These are phyloP conservation scores for Aspergillus haitiensis DNA, from an alignment of 495 filamentous ascomycete species.

Conservation along the genomic window DNA sequence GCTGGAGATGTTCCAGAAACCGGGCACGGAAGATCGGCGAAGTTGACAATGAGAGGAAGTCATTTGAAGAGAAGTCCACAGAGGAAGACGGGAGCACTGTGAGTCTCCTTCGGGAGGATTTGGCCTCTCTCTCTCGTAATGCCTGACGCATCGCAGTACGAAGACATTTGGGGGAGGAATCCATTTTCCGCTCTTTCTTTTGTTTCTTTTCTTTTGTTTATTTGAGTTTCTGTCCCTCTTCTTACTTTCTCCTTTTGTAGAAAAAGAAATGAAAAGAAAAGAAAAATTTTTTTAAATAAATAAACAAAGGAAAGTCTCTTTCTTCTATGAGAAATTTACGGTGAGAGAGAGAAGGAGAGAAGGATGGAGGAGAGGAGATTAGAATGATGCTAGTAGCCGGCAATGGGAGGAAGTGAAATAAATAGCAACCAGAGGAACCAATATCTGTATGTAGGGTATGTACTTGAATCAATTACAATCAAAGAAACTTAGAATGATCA, in stretches of 20 bases:
- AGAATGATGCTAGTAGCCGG: no score
- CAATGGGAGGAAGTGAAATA: no score
- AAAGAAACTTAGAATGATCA: neutral
- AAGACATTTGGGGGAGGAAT: conserved; percentile 28
- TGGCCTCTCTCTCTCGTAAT: conserved; percentile 42
- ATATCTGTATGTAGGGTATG: no score
- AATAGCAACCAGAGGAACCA: no score
- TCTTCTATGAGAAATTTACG: neutral
- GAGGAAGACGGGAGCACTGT: conserved; percentile 37
- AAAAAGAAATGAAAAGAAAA: neutral
- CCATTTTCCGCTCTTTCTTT: conserved; percentile 4
- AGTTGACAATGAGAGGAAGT: conserved; percentile 47
- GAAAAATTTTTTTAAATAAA: neutral
- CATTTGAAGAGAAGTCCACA: conserved; percentile 50
- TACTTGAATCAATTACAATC: neutral
- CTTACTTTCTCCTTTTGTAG: neutral
- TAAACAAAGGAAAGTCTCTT: neutral
- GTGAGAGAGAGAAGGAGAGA: no score
- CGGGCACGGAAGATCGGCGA: conserved; percentile 33
- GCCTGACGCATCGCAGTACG: conserved; percentile 38
- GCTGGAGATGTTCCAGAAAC: conserved; percentile 35
- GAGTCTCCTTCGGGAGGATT: conserved; percentile 48
- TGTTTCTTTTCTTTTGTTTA: neutral
- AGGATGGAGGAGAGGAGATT: no score
- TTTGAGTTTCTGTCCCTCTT: neutral